A percentile compares a stretch with the other conserved stretches of the same genome.
These are phyloP conservation scores for Rhodotorula graminis DNA, from an alignment of 768 basidiomycete species.

Conservation along the genomic window DNA sequence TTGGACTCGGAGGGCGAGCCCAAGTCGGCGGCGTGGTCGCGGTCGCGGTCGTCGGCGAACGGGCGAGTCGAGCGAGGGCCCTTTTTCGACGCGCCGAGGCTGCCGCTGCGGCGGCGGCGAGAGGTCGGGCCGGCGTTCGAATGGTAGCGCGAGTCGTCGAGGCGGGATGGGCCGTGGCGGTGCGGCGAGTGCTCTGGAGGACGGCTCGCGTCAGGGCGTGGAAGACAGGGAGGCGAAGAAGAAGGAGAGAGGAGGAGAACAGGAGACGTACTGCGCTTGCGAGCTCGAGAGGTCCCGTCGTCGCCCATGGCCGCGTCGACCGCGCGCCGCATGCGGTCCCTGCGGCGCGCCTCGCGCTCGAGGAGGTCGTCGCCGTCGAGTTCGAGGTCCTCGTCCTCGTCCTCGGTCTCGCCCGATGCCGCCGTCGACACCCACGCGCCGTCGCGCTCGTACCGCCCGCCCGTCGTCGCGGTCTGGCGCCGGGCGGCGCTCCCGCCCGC, in stretches of 20 bases:
- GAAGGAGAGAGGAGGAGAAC: neutral
- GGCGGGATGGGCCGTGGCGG: constrained; percentile 11
- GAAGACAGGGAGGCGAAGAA: no score
- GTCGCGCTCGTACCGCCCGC: neutral
- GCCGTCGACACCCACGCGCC: neutral
- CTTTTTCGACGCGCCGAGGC: neutral
- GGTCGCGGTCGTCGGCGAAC: no score
- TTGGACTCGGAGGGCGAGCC: no score
- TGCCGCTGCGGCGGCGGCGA: neutral
- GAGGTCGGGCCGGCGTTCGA: neutral
- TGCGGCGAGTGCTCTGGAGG: constrained; percentile 5
- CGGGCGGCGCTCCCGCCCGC: neutral
- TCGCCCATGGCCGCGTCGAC: neutral
- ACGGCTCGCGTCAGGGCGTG: no score
- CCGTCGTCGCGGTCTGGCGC: neutral
- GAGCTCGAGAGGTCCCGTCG: neutral
- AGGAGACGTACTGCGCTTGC: neutral
- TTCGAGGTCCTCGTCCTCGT: constrained; percentile 1
- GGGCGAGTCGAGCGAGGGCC: no score
- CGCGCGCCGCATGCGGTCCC: constrained; percentile 10
- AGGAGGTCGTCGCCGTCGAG: neutral
- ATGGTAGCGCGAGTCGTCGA: constrained; percentile 1
- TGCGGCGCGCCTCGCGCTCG: constrained; percentile 25
- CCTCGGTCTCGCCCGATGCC: neutral
- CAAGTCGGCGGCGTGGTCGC: no score